Percentiles rank a stretch among this genome's conserved stretches.
phyloP scores from a whole-genome alignment of 495 filamentous ascomycete genomes.

The Aspergillus funiculosus region DNA sequence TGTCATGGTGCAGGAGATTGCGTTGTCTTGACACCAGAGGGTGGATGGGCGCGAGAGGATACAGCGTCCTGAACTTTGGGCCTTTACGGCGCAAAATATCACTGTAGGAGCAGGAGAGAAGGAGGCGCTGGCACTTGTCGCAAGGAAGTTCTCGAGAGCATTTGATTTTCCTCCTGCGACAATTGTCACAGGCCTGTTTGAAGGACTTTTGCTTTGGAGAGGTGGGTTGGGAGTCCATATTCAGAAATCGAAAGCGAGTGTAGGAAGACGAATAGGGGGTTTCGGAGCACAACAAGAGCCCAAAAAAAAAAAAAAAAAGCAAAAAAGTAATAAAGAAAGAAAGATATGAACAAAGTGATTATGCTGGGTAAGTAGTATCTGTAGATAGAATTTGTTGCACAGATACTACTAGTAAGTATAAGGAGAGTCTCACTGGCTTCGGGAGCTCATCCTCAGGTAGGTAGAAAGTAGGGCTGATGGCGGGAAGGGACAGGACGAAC shows the following conservation, averaged over 20 bases:
- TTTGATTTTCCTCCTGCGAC: constrained; percentile 43
- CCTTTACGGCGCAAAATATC: constrained; percentile 42
- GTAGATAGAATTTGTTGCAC: no score
- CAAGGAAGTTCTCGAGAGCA: constrained; percentile 40
- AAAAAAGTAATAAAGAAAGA: no score
- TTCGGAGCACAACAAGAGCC: no score
- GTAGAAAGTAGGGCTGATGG: background rate
- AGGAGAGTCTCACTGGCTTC: background rate
- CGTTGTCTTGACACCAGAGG: constrained; percentile 26
- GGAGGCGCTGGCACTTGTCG: constrained; percentile 42
- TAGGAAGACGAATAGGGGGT: no score
- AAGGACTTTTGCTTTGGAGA: constrained; percentile 22
- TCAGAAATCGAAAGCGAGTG: no score
- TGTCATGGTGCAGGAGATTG: constrained; percentile 4
- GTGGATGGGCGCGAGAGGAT: constrained; percentile 40
- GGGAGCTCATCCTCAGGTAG: no score
- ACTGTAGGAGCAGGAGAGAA: constrained; percentile 43
- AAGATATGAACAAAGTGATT: no score
- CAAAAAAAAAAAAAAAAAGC: no score
- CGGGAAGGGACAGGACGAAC: background rate
- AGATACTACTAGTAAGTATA: no score
- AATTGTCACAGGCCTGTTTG: constrained; percentile 45
- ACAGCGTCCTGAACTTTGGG: constrained; percentile 42
- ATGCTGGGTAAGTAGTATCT: no score
- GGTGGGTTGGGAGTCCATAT: constrained; percentile 19